A percentile compares a stretch with the other conserved stretches of the same genome.
Conservation (phyloP, 2,329 filamentous ascomycete species). For the Fusarium sp. region DNA sequence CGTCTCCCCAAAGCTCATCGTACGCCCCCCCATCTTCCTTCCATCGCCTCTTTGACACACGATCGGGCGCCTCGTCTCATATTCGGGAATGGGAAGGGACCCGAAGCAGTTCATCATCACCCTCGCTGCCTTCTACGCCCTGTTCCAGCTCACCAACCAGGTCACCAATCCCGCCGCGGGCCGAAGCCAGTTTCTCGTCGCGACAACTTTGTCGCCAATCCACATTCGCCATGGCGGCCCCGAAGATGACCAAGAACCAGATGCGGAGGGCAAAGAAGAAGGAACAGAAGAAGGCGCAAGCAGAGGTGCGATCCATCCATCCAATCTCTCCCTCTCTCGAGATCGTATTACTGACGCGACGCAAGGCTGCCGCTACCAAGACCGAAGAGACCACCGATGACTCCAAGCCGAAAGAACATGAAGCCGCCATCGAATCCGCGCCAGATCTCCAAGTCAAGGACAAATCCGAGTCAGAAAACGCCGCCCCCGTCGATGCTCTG, state of each 20-base stretch:
- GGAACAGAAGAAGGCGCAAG: conserved; percentile 80
- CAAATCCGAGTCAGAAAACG: conserved; percentile 45
- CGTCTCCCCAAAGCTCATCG: conserved; percentile 87
- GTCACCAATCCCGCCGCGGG: conserved; percentile 47
- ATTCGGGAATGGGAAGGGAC: conserved; percentile 52
- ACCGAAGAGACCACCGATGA: conserved; percentile 34
- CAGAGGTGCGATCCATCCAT: conserved; percentile 58
- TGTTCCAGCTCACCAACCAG: conserved; percentile 54
- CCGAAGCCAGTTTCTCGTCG: conserved; percentile 43
- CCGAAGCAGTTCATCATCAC: conserved; percentile 53
- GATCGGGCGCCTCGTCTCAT: background rate
- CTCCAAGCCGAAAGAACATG: conserved; percentile 43
- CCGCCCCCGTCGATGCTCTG: conserved; percentile 58
- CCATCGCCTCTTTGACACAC: background rate
- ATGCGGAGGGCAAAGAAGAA: conserved; percentile 94
- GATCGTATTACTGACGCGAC: conserved; percentile 33
- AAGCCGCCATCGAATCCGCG: conserved; percentile 50
- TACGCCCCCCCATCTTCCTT: too few relatives aligned
- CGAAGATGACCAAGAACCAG: conserved; percentile 93
- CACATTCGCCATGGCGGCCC: conserved; percentile 66
- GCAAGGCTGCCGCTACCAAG: conserved; percentile 35
- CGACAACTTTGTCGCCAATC: conserved; percentile 43
- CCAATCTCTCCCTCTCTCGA: background rate
- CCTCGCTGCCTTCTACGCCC: conserved; percentile 50
- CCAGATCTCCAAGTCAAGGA: conserved; percentile 60